phyloP scores from a whole-genome alignment of 140 eudicot genomes.

The Senecio squalidus region DNA sequence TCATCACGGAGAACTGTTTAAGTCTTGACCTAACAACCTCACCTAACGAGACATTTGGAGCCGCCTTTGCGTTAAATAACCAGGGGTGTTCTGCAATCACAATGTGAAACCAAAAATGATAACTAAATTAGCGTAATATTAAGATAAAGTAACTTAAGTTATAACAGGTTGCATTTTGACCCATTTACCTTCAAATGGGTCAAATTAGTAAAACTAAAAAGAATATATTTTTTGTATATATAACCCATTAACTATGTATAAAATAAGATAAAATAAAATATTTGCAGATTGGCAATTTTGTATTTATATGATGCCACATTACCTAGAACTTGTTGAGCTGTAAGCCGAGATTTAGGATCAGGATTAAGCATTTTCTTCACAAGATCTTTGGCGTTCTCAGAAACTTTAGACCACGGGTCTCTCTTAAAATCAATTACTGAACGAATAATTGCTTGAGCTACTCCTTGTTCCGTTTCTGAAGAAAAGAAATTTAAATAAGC shows the following conservation, averaged over 20 bases:
- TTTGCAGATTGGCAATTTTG: background rate
- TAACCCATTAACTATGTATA: background rate
- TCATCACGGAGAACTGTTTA: constrained; percentile 78
- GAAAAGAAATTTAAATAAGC: background rate
- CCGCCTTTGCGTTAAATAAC: constrained; percentile 69
- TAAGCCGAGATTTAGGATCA: constrained; percentile 60
- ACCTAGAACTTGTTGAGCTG: constrained; percentile 84
- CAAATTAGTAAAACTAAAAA: too few relatives aligned
- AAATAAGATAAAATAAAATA: background rate
- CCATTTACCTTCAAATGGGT: background rate
- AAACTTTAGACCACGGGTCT: constrained; percentile 92
- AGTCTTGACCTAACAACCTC: constrained; percentile 91
- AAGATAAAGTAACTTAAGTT: background rate
- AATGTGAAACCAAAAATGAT: background rate
- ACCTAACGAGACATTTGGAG: constrained; percentile 87
- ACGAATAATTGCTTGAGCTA: constrained; percentile 85
- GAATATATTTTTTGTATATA: too few relatives aligned
- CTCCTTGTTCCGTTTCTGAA: constrained; percentile 88
- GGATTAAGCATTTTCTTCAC: constrained; percentile 83
- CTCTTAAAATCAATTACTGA: constrained; percentile 56
- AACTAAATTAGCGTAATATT: background rate
- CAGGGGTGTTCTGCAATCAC: constrained; percentile 70
- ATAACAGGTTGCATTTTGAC: background rate
- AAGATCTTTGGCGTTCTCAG: constrained; percentile 80
- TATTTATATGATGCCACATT: constrained; percentile 10